Base-by-base conservation (phyloP, 1,284 basidiomycete species). In the Somion occarium region DNA sequence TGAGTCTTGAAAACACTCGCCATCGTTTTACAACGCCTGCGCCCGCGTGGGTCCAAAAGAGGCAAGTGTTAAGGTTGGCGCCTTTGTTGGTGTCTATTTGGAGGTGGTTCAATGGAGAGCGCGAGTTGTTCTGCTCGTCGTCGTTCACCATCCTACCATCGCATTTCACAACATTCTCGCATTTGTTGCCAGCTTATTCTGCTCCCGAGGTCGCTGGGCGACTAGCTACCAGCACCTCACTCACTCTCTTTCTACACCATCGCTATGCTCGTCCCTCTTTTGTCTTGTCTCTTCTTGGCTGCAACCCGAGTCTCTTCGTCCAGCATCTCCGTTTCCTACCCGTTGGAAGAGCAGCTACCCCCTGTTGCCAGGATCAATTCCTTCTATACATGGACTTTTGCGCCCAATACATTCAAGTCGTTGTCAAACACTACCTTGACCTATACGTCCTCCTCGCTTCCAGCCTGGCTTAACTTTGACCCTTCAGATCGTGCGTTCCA, bases 381-480 rank as follows among this genome's bases (percentile, higher is more conserved):
- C 57, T 70, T 73, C 38, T 92, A 78, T 62, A 71, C 73, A 42
- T 92, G 88, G 87, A 68, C 79, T 1, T 75, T 88, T 59, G 75
- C 82, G 56, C 61, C 68, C 5, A 63, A 68, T 47, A 88, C 88
- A 0, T 91, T 90, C 64, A 61, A 65, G 20, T 78, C 76, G 5
- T 5, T 23, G 3, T 15, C 13, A 7, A 38, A 44, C n/a, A 56
- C 70, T 20, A 63, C 70, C 4, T 60, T 83, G 43, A 62, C 52
- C 26, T 83, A 80, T 59, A 69, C 76, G 3, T 73, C 74, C 1
- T 73, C 72, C 13, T 55, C 67, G 34, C 69, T 88, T 25, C 85
- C 88, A 3, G 49, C 61, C 13, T 91, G 88, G 88, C 74, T 88
- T 48, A 65, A 70, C 12, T 89, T 91, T 61, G 76, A 91, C 63